Conservation (phyloP, 768 basidiomycete species). For the Pholiota conissans region DNA sequence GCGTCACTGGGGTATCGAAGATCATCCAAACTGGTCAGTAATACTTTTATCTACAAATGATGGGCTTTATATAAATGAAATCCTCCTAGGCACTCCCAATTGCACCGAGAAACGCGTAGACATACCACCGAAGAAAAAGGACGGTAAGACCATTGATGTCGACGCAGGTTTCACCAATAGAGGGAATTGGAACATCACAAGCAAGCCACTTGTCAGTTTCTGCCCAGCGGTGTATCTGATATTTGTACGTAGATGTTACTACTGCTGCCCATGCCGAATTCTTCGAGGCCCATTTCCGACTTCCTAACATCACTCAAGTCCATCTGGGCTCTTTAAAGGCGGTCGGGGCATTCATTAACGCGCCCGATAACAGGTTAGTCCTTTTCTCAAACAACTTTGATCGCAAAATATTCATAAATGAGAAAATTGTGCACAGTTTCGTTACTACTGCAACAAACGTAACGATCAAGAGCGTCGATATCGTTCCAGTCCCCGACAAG, state of each 20-base stretch:
- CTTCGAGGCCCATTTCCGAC: conserved; percentile 22
- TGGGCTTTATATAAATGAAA: no score
- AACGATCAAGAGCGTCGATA: conserved; percentile 18
- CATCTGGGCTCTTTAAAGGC: conserved; percentile 12
- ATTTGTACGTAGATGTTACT: conserved; percentile 18
- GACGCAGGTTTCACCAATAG: conserved; percentile 22
- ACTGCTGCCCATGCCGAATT: conserved; percentile 26
- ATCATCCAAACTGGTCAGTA: conserved; percentile 17
- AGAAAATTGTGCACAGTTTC: conserved; percentile 14
- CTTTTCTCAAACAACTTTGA: no score
- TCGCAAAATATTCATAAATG: background rate
- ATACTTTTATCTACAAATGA: no score
- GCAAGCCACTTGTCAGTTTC: conserved; percentile 9
- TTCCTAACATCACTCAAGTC: conserved; percentile 23
- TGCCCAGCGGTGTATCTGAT: background rate
- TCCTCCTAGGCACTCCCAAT: conserved; percentile 14
- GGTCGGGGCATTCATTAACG: conserved; percentile 25
- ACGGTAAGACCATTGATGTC: conserved; percentile 20
- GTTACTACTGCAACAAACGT: conserved; percentile 21
- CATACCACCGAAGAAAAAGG: conserved; percentile 20
- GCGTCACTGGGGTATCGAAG: conserved; percentile 18
- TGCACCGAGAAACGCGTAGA: conserved; percentile 22
- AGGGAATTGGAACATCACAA: conserved; percentile 29
- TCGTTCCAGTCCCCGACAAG: conserved; percentile 22
- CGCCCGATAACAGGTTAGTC: conserved; percentile 23